phyloP scores from a whole-genome alignment of 345 rosid species.

The Eucalyptus cloeziana region DNA sequence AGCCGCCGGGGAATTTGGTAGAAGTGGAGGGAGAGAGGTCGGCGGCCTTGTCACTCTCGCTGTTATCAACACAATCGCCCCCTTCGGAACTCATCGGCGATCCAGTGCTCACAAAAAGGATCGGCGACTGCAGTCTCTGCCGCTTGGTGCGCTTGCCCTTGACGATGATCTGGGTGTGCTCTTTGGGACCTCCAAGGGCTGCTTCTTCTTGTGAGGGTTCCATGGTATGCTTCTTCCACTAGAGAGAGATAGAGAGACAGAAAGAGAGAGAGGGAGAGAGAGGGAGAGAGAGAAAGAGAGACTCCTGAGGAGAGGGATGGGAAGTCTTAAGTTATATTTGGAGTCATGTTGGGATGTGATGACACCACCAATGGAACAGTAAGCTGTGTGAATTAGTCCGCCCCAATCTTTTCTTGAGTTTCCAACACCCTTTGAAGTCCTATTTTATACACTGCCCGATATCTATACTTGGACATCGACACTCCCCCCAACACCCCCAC shows the following conservation, averaged over 20 bases:
- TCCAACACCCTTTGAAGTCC: neutral
- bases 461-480: neutral
- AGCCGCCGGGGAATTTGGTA: slow-evolving; percentile 4
- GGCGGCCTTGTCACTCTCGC: neutral
- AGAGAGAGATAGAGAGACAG: neutral
- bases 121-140: slow-evolving; percentile 49
- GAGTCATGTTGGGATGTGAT: neutral
- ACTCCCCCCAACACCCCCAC: neutral
- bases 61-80: neutral
- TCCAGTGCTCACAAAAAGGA: slow-evolving; percentile 21
- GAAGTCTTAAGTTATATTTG: neutral
- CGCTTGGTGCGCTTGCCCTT: slow-evolving; percentile 88
- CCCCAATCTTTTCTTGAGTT: neutral
- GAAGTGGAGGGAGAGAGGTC: slow-evolving; percentile 3
- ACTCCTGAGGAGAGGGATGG: slow-evolving; percentile 1
- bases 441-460: neutral
- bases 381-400: slow-evolving; percentile 1
- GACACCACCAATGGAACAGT: slow-evolving; percentile 15
- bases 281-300: neutral
- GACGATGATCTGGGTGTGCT: slow-evolving; percentile 1
- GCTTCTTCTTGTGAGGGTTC: neutral
- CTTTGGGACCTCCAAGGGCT: neutral
- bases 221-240: neutral
- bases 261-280: neutral
- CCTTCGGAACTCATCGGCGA: neutral